Evolutionary conservation across 192 early-diverging fungal genomes (phyloP).

Genomic region (Backusella luteola): DNA sequence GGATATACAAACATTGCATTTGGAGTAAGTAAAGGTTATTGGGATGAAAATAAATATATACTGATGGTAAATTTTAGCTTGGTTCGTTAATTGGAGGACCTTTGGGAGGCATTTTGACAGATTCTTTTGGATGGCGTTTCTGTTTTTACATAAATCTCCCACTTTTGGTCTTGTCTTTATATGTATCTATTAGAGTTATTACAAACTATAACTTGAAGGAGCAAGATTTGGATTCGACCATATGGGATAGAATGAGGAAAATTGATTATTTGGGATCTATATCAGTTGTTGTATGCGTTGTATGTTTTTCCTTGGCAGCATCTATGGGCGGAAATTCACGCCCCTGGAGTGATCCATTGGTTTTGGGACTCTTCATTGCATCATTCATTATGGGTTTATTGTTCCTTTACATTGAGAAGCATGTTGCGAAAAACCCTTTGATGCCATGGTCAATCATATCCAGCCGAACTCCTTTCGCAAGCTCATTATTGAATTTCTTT

Average conservation of each 20-base stretch:
- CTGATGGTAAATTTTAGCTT: neutral
- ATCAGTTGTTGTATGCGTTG: constrained; percentile 39
- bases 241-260: constrained; percentile 40
- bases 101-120: constrained; percentile 58
- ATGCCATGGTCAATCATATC: constrained; percentile 60
- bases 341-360: constrained; percentile 48
- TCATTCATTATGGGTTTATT: constrained; percentile 23
- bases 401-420: constrained; percentile 55
- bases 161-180: constrained; percentile 47
- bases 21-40: constrained; percentile 12
- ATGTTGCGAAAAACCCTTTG: constrained; percentile 61
- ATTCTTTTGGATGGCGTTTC: constrained; percentile 51
- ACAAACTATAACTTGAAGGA: constrained; percentile 37
- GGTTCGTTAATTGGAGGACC: constrained; percentile 69
- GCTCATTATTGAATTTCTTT: constrained; percentile 48
- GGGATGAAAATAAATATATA: neutral
- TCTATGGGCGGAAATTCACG: constrained; percentile 56
- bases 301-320: constrained; percentile 48
- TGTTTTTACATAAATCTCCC: constrained; percentile 81
- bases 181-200: constrained; percentile 43
- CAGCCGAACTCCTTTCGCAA: constrained; percentile 40
- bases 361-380: constrained; percentile 43
- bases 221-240: neutral
- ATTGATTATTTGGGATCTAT: constrained; percentile 53
- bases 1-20: constrained; percentile 34